phyloP scores from a whole-genome alignment of 345 rosid genomes.

The Eucalyptus erythrocorys region DNA sequence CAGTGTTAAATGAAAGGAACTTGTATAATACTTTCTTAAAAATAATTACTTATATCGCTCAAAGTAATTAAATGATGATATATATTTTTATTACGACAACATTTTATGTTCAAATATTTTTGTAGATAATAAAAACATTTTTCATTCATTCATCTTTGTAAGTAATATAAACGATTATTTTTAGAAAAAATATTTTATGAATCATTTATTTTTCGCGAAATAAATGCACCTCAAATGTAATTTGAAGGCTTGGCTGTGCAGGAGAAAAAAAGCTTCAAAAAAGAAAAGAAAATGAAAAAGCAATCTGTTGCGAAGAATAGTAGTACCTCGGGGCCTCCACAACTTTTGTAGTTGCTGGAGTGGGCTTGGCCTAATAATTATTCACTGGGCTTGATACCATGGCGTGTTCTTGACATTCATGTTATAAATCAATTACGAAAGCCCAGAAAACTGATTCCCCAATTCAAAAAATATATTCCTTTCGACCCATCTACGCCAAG shows the following conservation, averaged over 20 bases:
- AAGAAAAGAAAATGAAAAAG: not conserved
- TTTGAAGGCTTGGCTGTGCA: not conserved
- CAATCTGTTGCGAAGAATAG: not conserved
- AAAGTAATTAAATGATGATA: not conserved
- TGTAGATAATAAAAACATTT: not conserved
- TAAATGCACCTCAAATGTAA: not conserved
- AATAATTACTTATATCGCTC: not conserved
- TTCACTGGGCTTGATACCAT: not conserved
- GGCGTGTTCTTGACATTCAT: not conserved
- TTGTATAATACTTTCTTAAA: not conserved
- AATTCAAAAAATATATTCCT: not conserved
- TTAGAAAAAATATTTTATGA: not conserved
- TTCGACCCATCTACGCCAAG: not conserved
- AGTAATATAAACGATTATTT: rapidly evolving
- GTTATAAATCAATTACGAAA: not conserved
- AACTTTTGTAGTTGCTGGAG: not conserved
- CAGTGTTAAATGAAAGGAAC: not conserved
- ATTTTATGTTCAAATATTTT: not conserved
- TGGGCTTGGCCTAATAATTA: not conserved
- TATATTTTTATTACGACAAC: not conserved
- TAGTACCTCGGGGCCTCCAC: not conserved
- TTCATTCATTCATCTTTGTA: not conserved
- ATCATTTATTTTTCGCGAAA: not conserved
- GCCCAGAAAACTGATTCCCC: not conserved
- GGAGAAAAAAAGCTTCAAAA: not conserved